Base-by-base conservation (phyloP, 2,329 filamentous ascomycete genomes). In the Apiospora hydei region DNA sequence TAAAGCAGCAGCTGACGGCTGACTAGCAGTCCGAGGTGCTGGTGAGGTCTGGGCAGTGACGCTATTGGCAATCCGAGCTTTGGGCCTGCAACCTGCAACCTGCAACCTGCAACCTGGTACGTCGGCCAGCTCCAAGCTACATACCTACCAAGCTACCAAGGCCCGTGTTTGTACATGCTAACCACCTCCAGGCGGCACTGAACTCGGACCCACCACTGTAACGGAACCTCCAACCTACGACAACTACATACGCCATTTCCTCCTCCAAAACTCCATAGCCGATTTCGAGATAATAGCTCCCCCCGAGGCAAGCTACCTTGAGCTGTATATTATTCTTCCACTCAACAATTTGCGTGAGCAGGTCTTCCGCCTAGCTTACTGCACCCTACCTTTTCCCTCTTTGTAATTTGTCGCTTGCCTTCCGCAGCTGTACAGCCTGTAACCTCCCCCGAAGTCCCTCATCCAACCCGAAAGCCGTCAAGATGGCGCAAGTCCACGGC, bases 401-500 rank as follows among this genome's bases (percentile, higher is more conserved):
- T 41, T 41, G 8, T 64, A 64, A 34, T n/a, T 41, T 14, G 21
- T 30, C 3, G 41, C 34, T 41, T 64, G 57, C 57, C 57, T 41
- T 34, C 34, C 11, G 18, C 57, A n/a, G 34, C 57, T 24, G 3
- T 30, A 13, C 57, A 64, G 41, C 57, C 57, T 64, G 34, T 41
- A 64, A 53, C 64, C 49, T 49, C 66, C 57, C 71, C 57, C 44
- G 64, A 47, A 67, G 76, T 72, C 74, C 49, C 71, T 67, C 69
- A 71, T 64, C 34, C 71, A 67, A 73, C 72, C 73, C 72, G 76
- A 71, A 74, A 73, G 76, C 83, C 83, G 81, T 83, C 88, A 92
- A 84, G 83, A 98, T 98, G 95, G 96, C 95, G 85, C 93, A 95
- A 88, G 88, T 90, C 77, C 95, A 98, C 92, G 93, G 94, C 84